Evolutionary conservation across 768 basidiomycete genomes (phyloP), one percentile per base, ranked within the genome.

Genomic region (Roridomyces roridus): DNA sequence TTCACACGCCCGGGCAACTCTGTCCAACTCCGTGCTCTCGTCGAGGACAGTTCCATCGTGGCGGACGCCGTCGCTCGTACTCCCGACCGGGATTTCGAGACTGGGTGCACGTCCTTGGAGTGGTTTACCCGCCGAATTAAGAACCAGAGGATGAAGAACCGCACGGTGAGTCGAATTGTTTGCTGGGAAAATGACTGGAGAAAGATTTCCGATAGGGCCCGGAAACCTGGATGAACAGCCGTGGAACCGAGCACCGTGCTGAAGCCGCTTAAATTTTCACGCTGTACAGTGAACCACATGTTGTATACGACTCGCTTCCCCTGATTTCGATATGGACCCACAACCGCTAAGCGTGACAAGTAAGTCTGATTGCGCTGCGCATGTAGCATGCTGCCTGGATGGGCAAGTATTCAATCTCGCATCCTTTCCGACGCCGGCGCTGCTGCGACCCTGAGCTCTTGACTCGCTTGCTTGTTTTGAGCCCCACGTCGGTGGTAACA

Each of bases 1-100:
- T 89, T 90, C 71, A 84, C 80, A 0, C 77, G 89, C 20, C 87
- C 87, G 0, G 82, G 80, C 7, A 79, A 87, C 65, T 74, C 76
- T 2, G 72, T 79, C 34, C 54, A 77, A 1, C 79, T 89, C 8
- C 78, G 76, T 8, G 80, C 87, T 3, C 70, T 88, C 6, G 69
- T 74, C 0, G 78, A 84, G 25, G 75, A 81, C 7, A 88, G 86
- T 52, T 61, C 73, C 0, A 51, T 81, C 2, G 80, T 89, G 15
- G 80, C 82, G 0, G 70, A 67, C 49, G 85, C 57, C 68, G 85
- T 56, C 43, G 62, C 62, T 8, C 64, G 67, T 2, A 74, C 79
- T 6, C 70, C 75, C 0, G 80, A 76, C 17, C 72, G 65, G 51
- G 72, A 67, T 24, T 74, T 71, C 23, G 73, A 76, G 12, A 75